These are phyloP conservation scores for Candida labiduridarum DNA, from an alignment of 1,139 yeast species.

Conservation along the genomic window DNA sequence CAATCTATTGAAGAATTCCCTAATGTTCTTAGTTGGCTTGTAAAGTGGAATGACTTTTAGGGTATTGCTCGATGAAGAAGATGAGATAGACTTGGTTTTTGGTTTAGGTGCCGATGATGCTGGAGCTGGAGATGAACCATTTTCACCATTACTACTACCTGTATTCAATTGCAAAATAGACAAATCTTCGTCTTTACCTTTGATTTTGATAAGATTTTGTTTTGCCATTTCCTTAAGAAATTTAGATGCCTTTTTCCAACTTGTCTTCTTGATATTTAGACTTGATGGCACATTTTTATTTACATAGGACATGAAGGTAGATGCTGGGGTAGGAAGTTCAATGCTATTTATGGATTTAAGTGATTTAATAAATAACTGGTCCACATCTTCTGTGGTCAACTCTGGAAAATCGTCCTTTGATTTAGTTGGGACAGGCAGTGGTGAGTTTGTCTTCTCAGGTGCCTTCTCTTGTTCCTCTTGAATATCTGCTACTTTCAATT, in stretches of 20 bases:
- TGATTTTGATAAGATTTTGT: constrained; percentile 59
- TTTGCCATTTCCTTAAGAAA: constrained; percentile 86
- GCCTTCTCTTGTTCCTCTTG: constrained; percentile 42
- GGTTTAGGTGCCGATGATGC: constrained; percentile 16
- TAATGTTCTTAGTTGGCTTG: constrained; percentile 56
- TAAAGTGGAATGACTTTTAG: constrained; percentile 7
- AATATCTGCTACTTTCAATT: constrained; percentile 4
- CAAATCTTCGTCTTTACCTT: constrained; percentile 78
- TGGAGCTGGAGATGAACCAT: background rate
- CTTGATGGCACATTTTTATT: constrained; percentile 72
- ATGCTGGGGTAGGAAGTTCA: constrained; percentile 64
- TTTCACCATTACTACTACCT: background rate
- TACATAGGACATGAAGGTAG: constrained; percentile 74
- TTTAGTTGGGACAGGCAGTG: background rate
- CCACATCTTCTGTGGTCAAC: constrained; percentile 71
- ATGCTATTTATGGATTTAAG: constrained; percentile 57
- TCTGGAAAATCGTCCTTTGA: constrained; percentile 7
- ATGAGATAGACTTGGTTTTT: background rate
- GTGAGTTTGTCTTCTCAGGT: constrained; percentile 20
- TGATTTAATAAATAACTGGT: constrained; percentile 70
- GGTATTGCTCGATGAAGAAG: constrained; percentile 21
- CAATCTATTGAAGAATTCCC: constrained; percentile 52
- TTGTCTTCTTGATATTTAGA: constrained; percentile 74
- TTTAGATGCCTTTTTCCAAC: constrained; percentile 89
- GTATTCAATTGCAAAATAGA: constrained; percentile 54